A percentile compares a stretch with the other conserved stretches of the same genome.
Evolutionary conservation across 176 grass and related monocot species (phyloP).

Genomic region (sorghum (Sorghum bicolor)): Sorghum_bicolor_NCBIv3 NC_012870.2:78352501-78353000

Average conservation of each 20-base stretch:
- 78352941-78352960: slow-evolving; percentile 28
- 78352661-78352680: neutral
- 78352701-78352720: slow-evolving; percentile 11
- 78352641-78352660: neutral
- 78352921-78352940: slow-evolving; percentile 63
- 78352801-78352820: neutral
- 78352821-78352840: neutral
- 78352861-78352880: slow-evolving; percentile 72
- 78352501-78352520: slow-evolving; percentile 2
- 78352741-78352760: neutral
- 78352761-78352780: slow-evolving; percentile 8
- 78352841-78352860: neutral
- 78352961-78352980: slow-evolving; percentile 13
- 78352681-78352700: neutral
- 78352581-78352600: slow-evolving; percentile 10
- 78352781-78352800: neutral
- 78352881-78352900: slow-evolving; percentile 66
- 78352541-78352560: neutral
- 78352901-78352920: slow-evolving; percentile 69
- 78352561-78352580: slow-evolving; percentile 16
- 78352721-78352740: slow-evolving; percentile 7
- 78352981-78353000: slow-evolving; percentile 19
- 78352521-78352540: slow-evolving; percentile 12
- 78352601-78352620: neutral
- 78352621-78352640: neutral